Evolutionary conservation across 495 filamentous ascomycete genomes (phyloP), one percentile per base, ranked within the genome.

Genomic region (Tuber melanosporum): DNA sequence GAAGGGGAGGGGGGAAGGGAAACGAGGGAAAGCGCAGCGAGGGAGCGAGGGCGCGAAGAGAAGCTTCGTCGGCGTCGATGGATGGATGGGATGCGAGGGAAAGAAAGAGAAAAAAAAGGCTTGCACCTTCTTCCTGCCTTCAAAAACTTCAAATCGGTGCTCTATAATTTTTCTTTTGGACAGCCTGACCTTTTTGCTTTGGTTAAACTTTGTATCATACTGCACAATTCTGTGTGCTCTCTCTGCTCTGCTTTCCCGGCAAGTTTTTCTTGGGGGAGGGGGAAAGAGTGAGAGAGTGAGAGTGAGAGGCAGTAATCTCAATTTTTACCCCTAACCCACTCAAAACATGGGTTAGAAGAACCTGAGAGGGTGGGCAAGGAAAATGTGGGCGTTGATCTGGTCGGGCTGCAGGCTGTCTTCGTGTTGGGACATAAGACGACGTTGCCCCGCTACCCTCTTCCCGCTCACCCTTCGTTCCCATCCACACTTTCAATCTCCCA

Each of bases 401-500:
- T 72, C 72, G 71, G 75, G 75, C 79, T 77, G 79, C 75, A 80
- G 79, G 57, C 75, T 66, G 57, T 66, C 57, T 66, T 66, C 57
- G 57, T 66, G 57, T 36, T 81, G 78, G 77, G 79, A 80, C 79
- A 73, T 75, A 81, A 66, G 26, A 36, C 77, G 77, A 73, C 82
- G 80, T 80, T 81, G 82, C 75, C 75, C 69, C 78, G 70, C 74
- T 71, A 72, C 74, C 73, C 73, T 66, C 57, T 74, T 74, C 77
- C 72, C 77, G 77, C 79, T 75, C 45, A 72, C 74, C 79, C 75
- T 81, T 79, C 74, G 78, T 80, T 81, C 44, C 41, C 75, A 77
- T 75, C 76, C 76, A 83, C 79, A 83, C 84, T 82, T 76, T 82
- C 83, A 72, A 76, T 80, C 81, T 81, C 75, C 75, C 79, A 82